Evolutionary conservation across 2,329 filamentous ascomycete genomes (phyloP).

Genomic region (Coniochaeta sp.): DNA sequence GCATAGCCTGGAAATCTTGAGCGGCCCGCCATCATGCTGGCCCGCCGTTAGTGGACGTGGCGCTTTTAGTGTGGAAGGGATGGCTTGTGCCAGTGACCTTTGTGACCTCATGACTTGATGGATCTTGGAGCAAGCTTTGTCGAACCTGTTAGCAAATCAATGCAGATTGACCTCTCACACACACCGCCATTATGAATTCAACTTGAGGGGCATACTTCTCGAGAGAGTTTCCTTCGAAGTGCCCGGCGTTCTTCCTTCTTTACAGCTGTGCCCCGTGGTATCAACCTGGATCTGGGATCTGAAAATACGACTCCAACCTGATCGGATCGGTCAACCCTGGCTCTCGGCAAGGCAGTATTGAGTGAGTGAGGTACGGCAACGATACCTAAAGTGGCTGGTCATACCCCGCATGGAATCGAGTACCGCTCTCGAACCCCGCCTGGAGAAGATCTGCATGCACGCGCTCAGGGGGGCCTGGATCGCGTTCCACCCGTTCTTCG

Average conservation of each 20-base stretch:
- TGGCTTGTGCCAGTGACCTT: background rate
- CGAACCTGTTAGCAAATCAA: background rate
- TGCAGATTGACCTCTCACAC: too few relatives aligned
- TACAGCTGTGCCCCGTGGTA: background rate
- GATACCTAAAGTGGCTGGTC: background rate
- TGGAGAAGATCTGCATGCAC: background rate
- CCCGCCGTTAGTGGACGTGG: background rate
- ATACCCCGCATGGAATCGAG: background rate
- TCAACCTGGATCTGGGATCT: background rate
- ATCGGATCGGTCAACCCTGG: background rate
- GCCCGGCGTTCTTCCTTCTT: too few relatives aligned
- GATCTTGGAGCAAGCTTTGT: too few relatives aligned
- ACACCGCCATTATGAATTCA: background rate
- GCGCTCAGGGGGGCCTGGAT: background rate
- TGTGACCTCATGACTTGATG: background rate
- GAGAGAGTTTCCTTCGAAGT: background rate
- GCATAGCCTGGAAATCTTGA: background rate
- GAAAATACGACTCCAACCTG: background rate
- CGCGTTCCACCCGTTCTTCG: background rate
- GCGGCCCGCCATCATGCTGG: background rate
- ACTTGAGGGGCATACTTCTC: background rate
- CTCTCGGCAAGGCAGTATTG: background rate
- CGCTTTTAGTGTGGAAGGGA: background rate
- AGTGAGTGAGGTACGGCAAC: background rate
- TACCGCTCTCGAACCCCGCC: background rate